phyloP scores from a whole-genome alignment of 108 stramenopile genomes.

The Bacterosira constricta region DNA sequence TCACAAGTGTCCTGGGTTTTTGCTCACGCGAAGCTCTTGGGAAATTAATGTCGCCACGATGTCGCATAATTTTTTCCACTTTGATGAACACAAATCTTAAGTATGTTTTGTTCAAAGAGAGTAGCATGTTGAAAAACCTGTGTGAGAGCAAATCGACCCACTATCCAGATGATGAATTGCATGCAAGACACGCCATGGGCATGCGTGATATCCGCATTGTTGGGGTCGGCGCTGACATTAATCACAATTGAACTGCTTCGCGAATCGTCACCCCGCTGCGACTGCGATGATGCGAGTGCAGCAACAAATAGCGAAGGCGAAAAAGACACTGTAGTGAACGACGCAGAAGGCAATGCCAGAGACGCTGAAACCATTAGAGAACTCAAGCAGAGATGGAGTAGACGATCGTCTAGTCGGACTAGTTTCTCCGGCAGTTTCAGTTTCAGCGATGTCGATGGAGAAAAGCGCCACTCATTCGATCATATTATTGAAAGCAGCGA shows the following conservation, averaged over 20 bases:
- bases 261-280: background rate
- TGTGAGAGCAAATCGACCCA: no score
- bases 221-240: conserved; percentile 13
- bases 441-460: conserved; percentile 5
- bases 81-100: no score
- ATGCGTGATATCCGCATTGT: conserved; percentile 1
- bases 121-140: no score
- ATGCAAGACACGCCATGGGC: background rate
- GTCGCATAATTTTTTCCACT: no score
- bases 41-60: no score
- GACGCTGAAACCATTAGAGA: no score
- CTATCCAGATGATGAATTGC: background rate
- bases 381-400: background rate
- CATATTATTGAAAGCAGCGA: no score
- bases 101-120: no score
- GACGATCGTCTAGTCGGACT: background rate
- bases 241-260: background rate
- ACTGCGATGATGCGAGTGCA: background rate
- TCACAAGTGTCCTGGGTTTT: no score
- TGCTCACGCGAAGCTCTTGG: no score
- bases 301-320: background rate
- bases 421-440: background rate
- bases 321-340: no score
- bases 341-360: no score
- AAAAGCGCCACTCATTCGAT: background rate